Evolutionary conservation across 2,329 filamentous ascomycete species (phyloP).

Genomic region (Massarina eburnea): DNA sequence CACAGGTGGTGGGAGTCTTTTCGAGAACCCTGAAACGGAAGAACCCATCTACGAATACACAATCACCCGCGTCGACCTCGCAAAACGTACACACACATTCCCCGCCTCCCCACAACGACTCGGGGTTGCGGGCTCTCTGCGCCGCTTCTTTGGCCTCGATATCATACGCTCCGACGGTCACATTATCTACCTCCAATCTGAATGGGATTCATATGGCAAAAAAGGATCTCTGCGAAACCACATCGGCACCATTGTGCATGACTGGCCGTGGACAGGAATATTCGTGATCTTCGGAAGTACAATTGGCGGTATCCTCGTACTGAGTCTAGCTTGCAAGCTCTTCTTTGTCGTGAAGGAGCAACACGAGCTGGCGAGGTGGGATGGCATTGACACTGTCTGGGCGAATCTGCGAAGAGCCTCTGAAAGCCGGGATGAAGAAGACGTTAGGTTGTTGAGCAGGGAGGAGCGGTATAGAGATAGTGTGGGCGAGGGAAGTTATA

Average conservation of each 20-base stretch:
- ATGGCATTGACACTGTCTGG: conserved; percentile 39
- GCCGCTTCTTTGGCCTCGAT: conserved; percentile 32
- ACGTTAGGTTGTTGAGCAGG: conserved; percentile 22
- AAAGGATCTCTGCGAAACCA: conserved; percentile 30
- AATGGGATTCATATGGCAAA: conserved; percentile 37
- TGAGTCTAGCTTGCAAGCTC: conserved; percentile 22
- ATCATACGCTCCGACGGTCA: conserved; percentile 25
- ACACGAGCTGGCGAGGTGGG: conserved; percentile 32
- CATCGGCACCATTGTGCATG: conserved; percentile 28
- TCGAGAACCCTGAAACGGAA: conserved; percentile 13
- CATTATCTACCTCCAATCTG: conserved; percentile 26
- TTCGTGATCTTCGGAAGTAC: conserved; percentile 21
- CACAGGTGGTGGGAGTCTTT: conserved; percentile 19
- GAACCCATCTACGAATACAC: conserved; percentile 25
- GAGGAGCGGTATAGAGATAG: conserved; percentile 11
- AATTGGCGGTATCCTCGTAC: conserved; percentile 17
- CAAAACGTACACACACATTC: conserved; percentile 25
- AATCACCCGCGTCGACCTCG: conserved; percentile 27
- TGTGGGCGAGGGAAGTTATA: conserved; percentile 20
- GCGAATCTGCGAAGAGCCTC: conserved; percentile 27
- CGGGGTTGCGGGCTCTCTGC: conserved; percentile 20
- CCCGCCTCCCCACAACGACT: conserved; percentile 6
- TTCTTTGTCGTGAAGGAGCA: conserved; percentile 24
- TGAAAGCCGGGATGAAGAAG: conserved; percentile 23
- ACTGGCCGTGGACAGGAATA: conserved; percentile 25